Percentiles rank a stretch among this genome's conserved stretches.
Conservation (phyloP, 441 rosid species). For the Biscutella laevigata region DNA sequence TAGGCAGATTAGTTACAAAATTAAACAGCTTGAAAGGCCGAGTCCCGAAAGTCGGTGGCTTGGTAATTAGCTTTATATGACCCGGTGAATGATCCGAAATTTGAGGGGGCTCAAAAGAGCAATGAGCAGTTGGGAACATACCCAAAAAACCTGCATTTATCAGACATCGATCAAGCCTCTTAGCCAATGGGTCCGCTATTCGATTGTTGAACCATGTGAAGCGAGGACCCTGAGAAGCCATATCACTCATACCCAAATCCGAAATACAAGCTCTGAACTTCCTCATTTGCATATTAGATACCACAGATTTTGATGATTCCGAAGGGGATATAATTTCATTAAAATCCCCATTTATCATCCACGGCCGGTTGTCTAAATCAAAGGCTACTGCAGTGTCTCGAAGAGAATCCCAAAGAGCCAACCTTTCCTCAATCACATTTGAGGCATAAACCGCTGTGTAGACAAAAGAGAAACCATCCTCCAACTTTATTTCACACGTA, state of each 20-base stretch:
- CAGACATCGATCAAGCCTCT: neutral
- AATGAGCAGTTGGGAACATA: neutral
- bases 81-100: neutral
- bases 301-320: neutral
- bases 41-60: neutral
- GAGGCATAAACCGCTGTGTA: no score
- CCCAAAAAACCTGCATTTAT: neutral
- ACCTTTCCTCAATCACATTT: no score
- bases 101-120: neutral
- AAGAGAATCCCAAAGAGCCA: no score
- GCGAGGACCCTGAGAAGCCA: neutral
- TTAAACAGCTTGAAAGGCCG: neutral
- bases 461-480: no score
- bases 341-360: neutral
- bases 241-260: neutral
- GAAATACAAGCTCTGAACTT: neutral
- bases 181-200: neutral
- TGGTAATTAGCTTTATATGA: neutral
- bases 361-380: no score
- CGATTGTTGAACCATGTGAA: neutral
- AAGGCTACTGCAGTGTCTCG: no score
- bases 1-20: neutral
- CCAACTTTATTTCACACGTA: no score
- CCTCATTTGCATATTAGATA: no score
- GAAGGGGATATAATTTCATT: neutral